Evolutionary conservation across 2,329 filamentous ascomycete species (phyloP).

Genomic region (Colletotrichum euphorbiae): DNA sequence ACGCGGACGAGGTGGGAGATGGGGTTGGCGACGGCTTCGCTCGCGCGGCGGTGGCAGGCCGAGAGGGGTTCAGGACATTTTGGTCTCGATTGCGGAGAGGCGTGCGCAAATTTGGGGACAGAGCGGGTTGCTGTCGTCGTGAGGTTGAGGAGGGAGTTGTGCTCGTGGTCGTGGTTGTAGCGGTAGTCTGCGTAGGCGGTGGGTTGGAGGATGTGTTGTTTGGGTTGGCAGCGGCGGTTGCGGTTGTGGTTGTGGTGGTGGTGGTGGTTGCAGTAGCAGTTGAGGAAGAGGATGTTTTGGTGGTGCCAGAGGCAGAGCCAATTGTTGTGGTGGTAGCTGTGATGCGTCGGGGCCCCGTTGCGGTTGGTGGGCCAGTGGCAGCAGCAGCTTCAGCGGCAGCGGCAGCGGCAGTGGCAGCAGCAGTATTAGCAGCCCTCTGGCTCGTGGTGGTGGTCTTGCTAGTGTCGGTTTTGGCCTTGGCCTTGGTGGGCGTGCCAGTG

Average conservation of each 20-base stretch:
- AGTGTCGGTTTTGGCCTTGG: constrained; percentile 1
- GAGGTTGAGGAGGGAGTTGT: constrained; percentile 16
- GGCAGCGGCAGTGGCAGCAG: background rate
- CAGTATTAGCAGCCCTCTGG: constrained; percentile 1
- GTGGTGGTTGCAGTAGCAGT: constrained; percentile 4
- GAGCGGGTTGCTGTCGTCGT: constrained; percentile 32
- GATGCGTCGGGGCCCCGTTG: constrained; percentile 37
- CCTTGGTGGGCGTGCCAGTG: constrained; percentile 15
- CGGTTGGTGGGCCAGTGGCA: constrained; percentile 38
- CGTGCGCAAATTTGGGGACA: constrained; percentile 38
- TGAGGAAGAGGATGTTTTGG: constrained; percentile 18
- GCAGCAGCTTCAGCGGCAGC: constrained; percentile 9
- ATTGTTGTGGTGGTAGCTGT: constrained; percentile 23
- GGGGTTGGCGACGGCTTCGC: constrained; percentile 37
- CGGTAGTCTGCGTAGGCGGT: background rate
- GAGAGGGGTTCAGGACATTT: constrained; percentile 41
- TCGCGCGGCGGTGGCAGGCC: constrained; percentile 32
- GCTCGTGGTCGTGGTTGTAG: background rate
- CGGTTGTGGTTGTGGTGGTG: constrained; percentile 7
- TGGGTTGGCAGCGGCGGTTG: constrained; percentile 7
- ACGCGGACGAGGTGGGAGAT: constrained; percentile 27
- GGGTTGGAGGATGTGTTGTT: constrained; percentile 28
- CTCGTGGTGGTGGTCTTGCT: background rate
- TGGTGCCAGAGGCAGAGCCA: constrained; percentile 9
- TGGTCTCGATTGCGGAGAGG: constrained; percentile 38